These are phyloP conservation scores for Grosmannia clavigera DNA, from an alignment of 2,329 filamentous ascomycete species.

Conservation along the genomic window DNA sequence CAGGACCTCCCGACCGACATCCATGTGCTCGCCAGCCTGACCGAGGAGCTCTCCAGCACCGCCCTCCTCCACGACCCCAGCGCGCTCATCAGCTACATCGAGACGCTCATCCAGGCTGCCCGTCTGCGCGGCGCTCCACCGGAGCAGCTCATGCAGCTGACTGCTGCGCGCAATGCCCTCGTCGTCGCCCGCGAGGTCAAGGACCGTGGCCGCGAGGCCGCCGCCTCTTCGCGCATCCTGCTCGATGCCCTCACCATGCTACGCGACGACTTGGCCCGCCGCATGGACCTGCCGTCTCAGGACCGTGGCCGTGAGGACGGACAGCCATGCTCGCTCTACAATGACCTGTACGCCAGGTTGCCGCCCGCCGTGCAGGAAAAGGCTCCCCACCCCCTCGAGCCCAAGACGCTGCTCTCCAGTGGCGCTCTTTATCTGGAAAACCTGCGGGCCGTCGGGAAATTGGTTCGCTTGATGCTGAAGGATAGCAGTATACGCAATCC, in stretches of 20 bases:
- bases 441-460: not conserved
- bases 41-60: not conserved
- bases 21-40: not conserved
- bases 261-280: not conserved
- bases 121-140: not conserved
- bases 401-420: no score
- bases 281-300: not conserved
- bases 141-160: not conserved
- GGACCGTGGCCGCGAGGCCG: not conserved
- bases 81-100: not conserved
- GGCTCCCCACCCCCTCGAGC: not conserved
- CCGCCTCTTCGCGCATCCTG: not conserved
- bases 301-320: not conserved
- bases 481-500: not conserved
- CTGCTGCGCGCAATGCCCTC: not conserved
- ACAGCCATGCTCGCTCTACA: not conserved
- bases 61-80: not conserved
- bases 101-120: not conserved
- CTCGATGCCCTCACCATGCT: not conserved
- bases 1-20: not conserved
- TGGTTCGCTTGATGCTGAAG: not conserved
- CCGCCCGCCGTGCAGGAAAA: not conserved
- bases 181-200: not conserved
- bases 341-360: not conserved
- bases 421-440: not conserved